Percentiles rank a stretch among this genome's conserved stretches.
phyloP scores from a whole-genome alignment of 208 protist genomes.

The Giardia duodenalis region DNA sequence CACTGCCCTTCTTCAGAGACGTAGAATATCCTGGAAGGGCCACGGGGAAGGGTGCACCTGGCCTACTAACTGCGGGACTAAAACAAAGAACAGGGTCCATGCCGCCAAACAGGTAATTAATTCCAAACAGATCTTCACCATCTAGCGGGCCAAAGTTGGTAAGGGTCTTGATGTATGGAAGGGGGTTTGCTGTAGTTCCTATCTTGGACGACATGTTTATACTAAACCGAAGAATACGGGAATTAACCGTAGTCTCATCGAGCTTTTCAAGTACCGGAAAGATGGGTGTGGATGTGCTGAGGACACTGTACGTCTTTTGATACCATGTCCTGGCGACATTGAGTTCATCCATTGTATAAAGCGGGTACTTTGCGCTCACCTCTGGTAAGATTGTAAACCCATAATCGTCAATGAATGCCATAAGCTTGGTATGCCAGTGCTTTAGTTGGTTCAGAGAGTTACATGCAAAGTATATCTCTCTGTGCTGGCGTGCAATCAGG shows the following conservation, averaged over 20 bases:
- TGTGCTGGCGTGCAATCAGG: neutral
- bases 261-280: no score
- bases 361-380: neutral
- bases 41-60: neutral
- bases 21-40: neutral
- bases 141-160: neutral
- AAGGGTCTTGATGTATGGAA: neutral
- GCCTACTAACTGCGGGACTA: neutral
- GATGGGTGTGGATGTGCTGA: neutral
- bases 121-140: neutral
- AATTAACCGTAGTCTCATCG: neutral
- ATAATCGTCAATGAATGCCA: neutral
- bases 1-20: neutral
- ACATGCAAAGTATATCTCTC: neutral
- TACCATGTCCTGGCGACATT: neutral
- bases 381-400: conserved; percentile 13
- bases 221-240: neutral
- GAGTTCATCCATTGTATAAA: neutral
- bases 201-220: neutral
- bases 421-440: neutral
- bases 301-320: neutral
- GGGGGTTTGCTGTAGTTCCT: neutral
- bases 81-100: conserved; percentile 17
- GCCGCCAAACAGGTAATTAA: neutral
- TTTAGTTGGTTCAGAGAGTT: neutral